Evolutionary conservation across 176 grass and related monocot genomes (phyloP), one percentile per base, ranked within the genome.

Genomic region (Miscanthus lutarioriparius): DNA sequence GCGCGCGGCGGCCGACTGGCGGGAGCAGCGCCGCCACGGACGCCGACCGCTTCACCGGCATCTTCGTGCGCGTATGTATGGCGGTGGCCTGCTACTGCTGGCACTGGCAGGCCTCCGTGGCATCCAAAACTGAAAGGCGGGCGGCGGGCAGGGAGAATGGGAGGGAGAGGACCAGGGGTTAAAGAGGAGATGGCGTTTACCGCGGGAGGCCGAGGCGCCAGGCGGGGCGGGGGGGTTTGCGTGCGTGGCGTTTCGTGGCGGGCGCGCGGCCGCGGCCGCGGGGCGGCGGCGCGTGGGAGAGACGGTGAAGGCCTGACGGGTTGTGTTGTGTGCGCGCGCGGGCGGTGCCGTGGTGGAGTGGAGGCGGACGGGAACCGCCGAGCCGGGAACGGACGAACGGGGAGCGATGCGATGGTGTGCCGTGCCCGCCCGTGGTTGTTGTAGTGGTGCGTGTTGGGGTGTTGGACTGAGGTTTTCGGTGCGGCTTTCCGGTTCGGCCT

Each of bases 31-130:
- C 77, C 80, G 22, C 39, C 80, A 67, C 75, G 64, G 83, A 85
- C 40, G 80, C 38, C 59, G 85, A 74, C 84, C 89, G 89, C 82
- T 91, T 91, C 68, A 73, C 87, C 87, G 83, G 84, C 92, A 94
- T 94, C 82, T 81, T 37, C 35, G 30, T 68, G 66, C n/a, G 20
- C 10, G 70, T 45, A 19, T 8, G 70, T 73, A 8, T 12, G 39
- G 74, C 22, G 51, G 79, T 22, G 70, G 36, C 6, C 8, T 48
- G 45, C 13, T 48, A 13, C 12, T 14, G 45, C 45, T 16, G 41
- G 40, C 40, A 41, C 45, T 16, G 41, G 62, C 47, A 51, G 83
- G 83, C 83, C 79, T 27, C 66, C 66, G 83, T 10, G 88, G 79
- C 88, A 83, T 86, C 71, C 14, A 65, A 56, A 20, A 15, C 35